These are phyloP conservation scores for Bothriochloa decipiens DNA, from an alignment of 176 grass and related monocot species.

Conservation along the genomic window DNA sequence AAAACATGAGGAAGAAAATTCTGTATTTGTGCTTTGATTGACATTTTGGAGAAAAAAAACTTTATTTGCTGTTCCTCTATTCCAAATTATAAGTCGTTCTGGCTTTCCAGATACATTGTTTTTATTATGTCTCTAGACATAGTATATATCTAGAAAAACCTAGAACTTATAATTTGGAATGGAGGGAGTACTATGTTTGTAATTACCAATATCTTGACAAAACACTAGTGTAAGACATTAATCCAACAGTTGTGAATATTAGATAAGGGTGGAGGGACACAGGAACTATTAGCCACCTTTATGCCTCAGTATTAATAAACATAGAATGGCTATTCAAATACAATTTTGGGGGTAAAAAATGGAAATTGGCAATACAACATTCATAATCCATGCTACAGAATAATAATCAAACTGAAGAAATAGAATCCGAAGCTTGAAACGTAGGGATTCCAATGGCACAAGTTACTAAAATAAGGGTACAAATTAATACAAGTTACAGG, in stretches of 20 bases:
- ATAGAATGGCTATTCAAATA: background rate
- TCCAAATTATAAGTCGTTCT: background rate
- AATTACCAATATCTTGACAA: background rate
- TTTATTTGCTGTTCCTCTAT: slow-evolving; percentile 10
- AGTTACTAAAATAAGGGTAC: background rate
- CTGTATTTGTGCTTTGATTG: background rate
- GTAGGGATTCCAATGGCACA: background rate
- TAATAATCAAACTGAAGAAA: background rate
- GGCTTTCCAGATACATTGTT: background rate
- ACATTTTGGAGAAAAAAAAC: background rate
- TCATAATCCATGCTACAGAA: background rate
- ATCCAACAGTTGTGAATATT: background rate
- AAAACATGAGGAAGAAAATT: background rate
- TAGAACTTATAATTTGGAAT: slow-evolving; percentile 1
- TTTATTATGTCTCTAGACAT: background rate
- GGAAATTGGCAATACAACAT: background rate
- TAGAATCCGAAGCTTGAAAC: background rate
- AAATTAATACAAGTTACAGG: background rate
- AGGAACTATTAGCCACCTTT: background rate
- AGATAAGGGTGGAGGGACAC: background rate
- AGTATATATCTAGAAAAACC: background rate
- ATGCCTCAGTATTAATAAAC: background rate
- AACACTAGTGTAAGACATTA: background rate
- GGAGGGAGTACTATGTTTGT: background rate
- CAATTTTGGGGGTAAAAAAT: background rate